phyloP scores from a whole-genome alignment of 176 grass and related monocot genomes.

The Eremochloa ophiuroides region DNA sequence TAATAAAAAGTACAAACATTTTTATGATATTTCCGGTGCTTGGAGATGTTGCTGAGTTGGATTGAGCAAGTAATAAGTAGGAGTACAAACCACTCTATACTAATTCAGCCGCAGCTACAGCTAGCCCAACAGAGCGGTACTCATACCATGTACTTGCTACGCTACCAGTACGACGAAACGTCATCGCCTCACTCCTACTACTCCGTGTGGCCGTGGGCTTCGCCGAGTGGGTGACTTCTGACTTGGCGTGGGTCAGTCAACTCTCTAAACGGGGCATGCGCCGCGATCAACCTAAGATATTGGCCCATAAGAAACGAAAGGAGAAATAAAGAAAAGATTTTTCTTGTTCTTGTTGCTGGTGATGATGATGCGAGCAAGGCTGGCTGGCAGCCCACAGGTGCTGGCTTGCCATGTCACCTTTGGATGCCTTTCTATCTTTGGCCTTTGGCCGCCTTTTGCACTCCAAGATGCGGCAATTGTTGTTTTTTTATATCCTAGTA shows the following conservation, averaged over 20 bases:
- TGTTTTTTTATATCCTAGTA: no score
- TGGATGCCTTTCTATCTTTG: neutral
- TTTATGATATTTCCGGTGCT: no score
- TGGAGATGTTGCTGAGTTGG: no score
- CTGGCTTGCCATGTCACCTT: conserved; percentile 21
- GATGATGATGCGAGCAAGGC: conserved; percentile 16
- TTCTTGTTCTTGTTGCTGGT: neutral
- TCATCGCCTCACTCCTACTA: neutral
- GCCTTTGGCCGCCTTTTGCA: neutral
- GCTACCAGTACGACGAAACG: neutral
- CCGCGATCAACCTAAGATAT: neutral
- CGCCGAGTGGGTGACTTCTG: neutral
- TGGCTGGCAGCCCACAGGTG: neutral
- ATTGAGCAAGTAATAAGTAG: no score
- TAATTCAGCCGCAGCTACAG: no score
- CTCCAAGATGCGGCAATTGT: neutral
- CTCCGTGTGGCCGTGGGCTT: neutral
- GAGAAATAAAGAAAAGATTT: neutral
- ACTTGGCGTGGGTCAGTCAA: neutral
- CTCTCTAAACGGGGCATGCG: neutral
- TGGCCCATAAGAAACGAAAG: neutral
- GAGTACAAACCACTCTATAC: no score
- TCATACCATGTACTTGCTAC: no score
- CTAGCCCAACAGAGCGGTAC: no score
- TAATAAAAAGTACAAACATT: no score